Percentiles rank a stretch among this genome's conserved stretches.
Conservation (phyloP, 2,329 filamentous ascomycete species). For the Aspergillus ochraceus region DNA sequence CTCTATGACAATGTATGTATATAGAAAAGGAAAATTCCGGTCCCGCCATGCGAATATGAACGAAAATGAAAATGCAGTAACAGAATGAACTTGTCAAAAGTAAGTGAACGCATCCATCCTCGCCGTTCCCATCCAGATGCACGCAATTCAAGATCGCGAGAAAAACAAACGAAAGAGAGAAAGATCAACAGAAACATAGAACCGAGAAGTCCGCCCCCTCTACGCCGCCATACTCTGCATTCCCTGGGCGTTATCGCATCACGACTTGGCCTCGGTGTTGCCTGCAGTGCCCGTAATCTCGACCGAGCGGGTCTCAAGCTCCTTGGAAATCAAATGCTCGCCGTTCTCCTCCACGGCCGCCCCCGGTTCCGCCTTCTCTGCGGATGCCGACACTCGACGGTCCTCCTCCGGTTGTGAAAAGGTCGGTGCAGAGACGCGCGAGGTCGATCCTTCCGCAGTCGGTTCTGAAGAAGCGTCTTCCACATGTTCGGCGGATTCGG, state of each 20-base stretch:
- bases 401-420: conserved; percentile 14
- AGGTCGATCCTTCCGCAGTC: conserved; percentile 25
- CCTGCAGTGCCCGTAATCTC: conserved; percentile 29
- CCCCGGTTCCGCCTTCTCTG: conserved; percentile 9
- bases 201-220: background rate
- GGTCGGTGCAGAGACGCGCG: conserved; percentile 17
- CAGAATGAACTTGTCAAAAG: conserved; percentile 5
- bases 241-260: conserved; percentile 3
- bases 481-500: conserved; percentile 36
- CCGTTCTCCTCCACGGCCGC: conserved; percentile 17
- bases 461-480: conserved; percentile 31
- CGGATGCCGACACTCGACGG: conserved; percentile 8
- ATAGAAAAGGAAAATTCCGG: conserved; percentile 16
- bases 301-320: conserved; percentile 38
- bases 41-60: conserved; percentile 14
- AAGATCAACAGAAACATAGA: too few species aligned
- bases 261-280: conserved; percentile 31
- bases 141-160: background rate
- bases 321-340: conserved; percentile 30
- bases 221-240: background rate
- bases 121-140: conserved; percentile 11
- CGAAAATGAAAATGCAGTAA: conserved; percentile 1
- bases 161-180: background rate
- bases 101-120: conserved; percentile 11
- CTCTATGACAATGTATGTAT: conserved; percentile 24